Evolutionary conservation across 108 stramenopile species (phyloP).

Genomic region (Conticribra weissflogii): DNA sequence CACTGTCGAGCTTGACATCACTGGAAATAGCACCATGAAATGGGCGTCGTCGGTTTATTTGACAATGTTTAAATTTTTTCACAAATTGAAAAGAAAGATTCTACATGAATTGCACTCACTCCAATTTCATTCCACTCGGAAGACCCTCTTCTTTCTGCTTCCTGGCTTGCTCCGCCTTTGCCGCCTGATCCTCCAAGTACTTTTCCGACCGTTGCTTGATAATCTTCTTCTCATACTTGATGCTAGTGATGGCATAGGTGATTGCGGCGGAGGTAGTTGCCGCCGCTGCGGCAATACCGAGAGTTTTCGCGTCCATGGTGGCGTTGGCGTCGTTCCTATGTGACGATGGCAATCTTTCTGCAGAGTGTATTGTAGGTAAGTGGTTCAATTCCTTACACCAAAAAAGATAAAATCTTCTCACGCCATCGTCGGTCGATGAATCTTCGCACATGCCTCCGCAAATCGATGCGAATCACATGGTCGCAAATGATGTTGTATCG

Average conservation of each 20-base stretch:
- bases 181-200: slow-evolving; percentile 42
- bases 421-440: too few species aligned
- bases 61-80: neutral
- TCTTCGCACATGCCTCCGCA: too few species aligned
- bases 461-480: neutral
- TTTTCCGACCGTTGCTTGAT: slow-evolving; percentile 26
- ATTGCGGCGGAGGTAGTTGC: slow-evolving; percentile 28
- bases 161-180: slow-evolving; percentile 6
- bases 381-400: neutral
- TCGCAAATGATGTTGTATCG: too few species aligned
- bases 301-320: slow-evolving; percentile 23
- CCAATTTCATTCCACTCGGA: slow-evolving; percentile 59
- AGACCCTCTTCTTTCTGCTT: slow-evolving; percentile 9
- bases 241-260: slow-evolving; percentile 47
- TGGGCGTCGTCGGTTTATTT: neutral
- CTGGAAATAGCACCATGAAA: slow-evolving; percentile 5
- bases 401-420: too few species aligned
- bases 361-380: neutral
- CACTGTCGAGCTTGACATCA: slow-evolving; percentile 53
- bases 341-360: neutral
- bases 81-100: neutral
- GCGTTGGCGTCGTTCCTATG: too few species aligned
- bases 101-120: slow-evolving; percentile 18
- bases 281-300: slow-evolving; percentile 17
- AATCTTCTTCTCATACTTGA: slow-evolving; percentile 21